A percentile compares a stretch with the other conserved stretches of the same genome.
These are phyloP conservation scores for Nicotiana tabacum DNA, from an alignment of 257 asterid species.

Conservation along the genomic window DNA sequence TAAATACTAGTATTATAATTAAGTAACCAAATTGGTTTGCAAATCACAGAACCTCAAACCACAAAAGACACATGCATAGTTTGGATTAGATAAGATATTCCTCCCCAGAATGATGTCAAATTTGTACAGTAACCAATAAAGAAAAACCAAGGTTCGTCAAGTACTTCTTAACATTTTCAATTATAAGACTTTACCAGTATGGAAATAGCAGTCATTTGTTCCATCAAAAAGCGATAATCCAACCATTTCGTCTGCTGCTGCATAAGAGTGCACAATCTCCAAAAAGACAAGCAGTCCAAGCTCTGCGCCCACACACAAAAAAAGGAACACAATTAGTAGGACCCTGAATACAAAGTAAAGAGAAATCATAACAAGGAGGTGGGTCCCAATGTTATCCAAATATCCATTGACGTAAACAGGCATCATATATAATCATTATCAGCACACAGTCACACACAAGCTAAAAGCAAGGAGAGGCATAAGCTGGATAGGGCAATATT, in stretches of 20 bases:
- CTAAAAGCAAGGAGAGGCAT: background rate
- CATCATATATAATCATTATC: background rate
- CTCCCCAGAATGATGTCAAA: too few relatives aligned
- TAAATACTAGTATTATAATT: background rate
- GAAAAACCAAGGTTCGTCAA: background rate
- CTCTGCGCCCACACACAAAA: constrained; percentile 27
- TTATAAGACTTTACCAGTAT: constrained; percentile 55
- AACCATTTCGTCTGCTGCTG: constrained; percentile 97
- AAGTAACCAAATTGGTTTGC: background rate
- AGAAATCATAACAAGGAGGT: background rate
- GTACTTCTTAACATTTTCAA: background rate
- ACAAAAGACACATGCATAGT: background rate
- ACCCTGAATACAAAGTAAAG: background rate
- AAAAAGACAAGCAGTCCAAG: constrained; percentile 81
- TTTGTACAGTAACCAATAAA: background rate
- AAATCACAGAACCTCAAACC: background rate
- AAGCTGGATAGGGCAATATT: background rate
- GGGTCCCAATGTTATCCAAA: background rate
- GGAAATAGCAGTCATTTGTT: constrained; percentile 95
- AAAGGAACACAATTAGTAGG: background rate
- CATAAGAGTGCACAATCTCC: constrained; percentile 92
- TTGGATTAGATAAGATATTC: background rate
- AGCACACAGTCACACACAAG: background rate
- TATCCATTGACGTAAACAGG: background rate
- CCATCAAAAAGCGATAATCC: constrained; percentile 95